These are phyloP conservation scores for Populus tomentosa DNA, from an alignment of 441 rosid species.

Conservation along the genomic window DNA sequence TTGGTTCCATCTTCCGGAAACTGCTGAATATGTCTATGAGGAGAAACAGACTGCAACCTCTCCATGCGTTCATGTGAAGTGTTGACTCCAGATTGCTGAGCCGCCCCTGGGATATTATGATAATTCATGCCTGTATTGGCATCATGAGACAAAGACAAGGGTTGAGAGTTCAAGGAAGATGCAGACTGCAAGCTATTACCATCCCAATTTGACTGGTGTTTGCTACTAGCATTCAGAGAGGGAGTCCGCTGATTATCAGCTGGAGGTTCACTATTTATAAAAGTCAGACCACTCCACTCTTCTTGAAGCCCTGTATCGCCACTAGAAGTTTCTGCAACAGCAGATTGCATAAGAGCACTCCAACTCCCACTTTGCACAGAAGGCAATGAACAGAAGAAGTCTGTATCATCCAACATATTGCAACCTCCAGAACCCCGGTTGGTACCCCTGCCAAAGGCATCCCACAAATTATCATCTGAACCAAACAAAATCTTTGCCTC, in stretches of 20 bases:
- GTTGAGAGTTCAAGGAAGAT: constrained; percentile 22
- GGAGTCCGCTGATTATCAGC: constrained; percentile 25
- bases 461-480: constrained; percentile 84
- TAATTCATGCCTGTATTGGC: constrained; percentile 20
- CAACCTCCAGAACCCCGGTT: constrained; percentile 42
- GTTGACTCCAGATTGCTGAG: constrained; percentile 32
- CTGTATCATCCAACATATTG: constrained; percentile 43
- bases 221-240: constrained; percentile 25
- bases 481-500: constrained; percentile 92
- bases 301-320: constrained; percentile 41
- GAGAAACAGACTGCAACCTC: constrained; percentile 36
- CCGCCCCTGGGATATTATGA: constrained; percentile 19
- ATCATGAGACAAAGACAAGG: constrained; percentile 28
- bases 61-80: constrained; percentile 35
- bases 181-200: constrained; percentile 29
- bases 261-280: constrained; percentile 35
- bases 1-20: constrained; percentile 38
- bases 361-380: constrained; percentile 94
- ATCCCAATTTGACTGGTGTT: constrained; percentile 39
- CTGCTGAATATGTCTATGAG: constrained; percentile 35
- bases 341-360: constrained; percentile 99
- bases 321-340: constrained; percentile 65
- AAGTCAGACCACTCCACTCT: constrained; percentile 50
- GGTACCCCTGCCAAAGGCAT: constrained; percentile 55
- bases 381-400: constrained; percentile 43